These are phyloP conservation scores for Meyerozyma carpophila DNA, from an alignment of 1,139 yeast species.

Conservation along the genomic window DNA sequence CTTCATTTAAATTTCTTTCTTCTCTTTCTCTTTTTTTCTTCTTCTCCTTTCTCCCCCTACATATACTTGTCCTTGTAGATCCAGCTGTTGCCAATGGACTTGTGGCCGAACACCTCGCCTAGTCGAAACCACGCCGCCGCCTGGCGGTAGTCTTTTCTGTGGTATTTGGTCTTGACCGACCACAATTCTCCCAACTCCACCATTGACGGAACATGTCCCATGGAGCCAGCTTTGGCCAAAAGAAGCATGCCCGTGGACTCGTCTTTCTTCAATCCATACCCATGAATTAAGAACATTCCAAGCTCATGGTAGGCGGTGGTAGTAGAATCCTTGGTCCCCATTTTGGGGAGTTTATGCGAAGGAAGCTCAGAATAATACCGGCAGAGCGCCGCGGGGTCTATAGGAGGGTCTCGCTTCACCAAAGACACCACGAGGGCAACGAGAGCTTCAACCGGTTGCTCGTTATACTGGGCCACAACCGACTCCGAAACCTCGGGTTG, in stretches of 20 bases:
- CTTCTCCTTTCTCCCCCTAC: slow-evolving; percentile 3
- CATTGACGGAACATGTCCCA: slow-evolving; percentile 71
- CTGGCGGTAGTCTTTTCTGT: slow-evolving; percentile 52
- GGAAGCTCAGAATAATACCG: slow-evolving; percentile 22
- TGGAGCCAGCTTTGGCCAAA: slow-evolving; percentile 60
- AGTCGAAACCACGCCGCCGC: slow-evolving; percentile 73
- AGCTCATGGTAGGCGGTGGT: slow-evolving; percentile 46
- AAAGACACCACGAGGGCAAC: slow-evolving; percentile 22
- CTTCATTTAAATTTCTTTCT: no score
- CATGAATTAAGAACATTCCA: slow-evolving; percentile 55
- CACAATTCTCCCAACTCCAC: slow-evolving; percentile 68
- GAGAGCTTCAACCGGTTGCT: slow-evolving; percentile 27
- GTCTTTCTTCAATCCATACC: slow-evolving; percentile 55
- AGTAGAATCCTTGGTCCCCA: slow-evolving; percentile 25
- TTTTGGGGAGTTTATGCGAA: slow-evolving; percentile 22
- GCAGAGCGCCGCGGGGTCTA: slow-evolving; percentile 25
- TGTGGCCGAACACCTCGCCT: slow-evolving; percentile 62
- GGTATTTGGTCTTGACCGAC: slow-evolving; percentile 49
- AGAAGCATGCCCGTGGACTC: slow-evolving; percentile 56
- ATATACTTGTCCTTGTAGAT: slow-evolving; percentile 68
- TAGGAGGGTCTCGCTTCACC: slow-evolving; percentile 18
- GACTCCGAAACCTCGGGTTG: slow-evolving; percentile 6
- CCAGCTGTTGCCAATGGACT: slow-evolving; percentile 71
- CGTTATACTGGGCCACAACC: slow-evolving; percentile 20
- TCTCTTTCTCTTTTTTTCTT: no score